These are phyloP conservation scores for Suillus spraguei DNA, from an alignment of 768 basidiomycete species.

Conservation along the genomic window DNA sequence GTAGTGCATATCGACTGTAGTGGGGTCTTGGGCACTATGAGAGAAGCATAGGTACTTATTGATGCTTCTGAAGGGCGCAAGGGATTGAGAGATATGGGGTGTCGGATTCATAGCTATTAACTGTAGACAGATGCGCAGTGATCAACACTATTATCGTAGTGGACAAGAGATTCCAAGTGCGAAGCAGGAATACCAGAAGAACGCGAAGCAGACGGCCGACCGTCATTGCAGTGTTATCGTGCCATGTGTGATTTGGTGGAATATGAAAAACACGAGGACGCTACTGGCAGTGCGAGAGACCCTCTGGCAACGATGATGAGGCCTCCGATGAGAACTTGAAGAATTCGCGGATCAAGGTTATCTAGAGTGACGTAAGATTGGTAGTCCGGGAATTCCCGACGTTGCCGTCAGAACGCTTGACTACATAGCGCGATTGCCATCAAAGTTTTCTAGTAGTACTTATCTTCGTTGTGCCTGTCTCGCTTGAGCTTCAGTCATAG, in stretches of 20 bases:
- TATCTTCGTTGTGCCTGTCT: not conserved
- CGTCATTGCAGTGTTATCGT: not conserved
- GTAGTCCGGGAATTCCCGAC: not conserved
- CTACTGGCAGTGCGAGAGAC: not conserved
- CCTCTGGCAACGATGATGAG: conserved; percentile 1
- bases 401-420: not conserved
- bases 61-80: not conserved
- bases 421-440: too few species aligned
- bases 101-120: not conserved
- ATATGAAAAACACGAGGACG: not conserved
- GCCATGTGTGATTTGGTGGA: not conserved
- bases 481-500: not conserved
- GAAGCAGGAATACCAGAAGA: not conserved
- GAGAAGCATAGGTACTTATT: not conserved
- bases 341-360: not conserved
- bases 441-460: not conserved
- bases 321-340: not conserved
- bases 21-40: conserved; percentile 2
- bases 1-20: conserved; percentile 2
- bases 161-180: not conserved
- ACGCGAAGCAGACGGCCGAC: not conserved
- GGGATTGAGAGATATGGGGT: not conserved
- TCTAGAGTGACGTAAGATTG: not conserved
- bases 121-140: not conserved
- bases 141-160: not conserved